Evolutionary conservation across 1,284 basidiomycete species (phyloP), one percentile per base, ranked within the genome.

Genomic region (Malassezia cuniculi): DNA sequence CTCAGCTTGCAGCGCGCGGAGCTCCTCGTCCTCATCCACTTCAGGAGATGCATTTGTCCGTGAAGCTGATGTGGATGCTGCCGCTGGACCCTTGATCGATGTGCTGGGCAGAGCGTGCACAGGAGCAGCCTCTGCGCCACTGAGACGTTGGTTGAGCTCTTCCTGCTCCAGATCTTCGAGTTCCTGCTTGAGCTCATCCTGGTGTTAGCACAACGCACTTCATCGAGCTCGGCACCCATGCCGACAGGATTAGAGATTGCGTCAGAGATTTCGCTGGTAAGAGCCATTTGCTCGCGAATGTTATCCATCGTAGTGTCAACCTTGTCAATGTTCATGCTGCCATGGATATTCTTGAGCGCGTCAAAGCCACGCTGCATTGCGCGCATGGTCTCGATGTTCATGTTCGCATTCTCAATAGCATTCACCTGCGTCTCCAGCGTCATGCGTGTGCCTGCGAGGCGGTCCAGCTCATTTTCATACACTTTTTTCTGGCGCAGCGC

Each of bases 281-380:
- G 74, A 42, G 89, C 85, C 70, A 86, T 82, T 71, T 95, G 87
- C 60, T 93, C 89, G 41, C 81, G 76, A 56, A 97, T 85, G 42
- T 76, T 74, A 52, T 81, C 75, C 85, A 99, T 95, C 14, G 82
- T 85, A 24, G 77, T 72, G 65, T 95, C 93, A 44, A 97, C 90
- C 69, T 83, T 85, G 60, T 84, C 81, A 55, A 93, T 79, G 52
- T 80, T 80, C 43, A 95, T 75, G 60, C 79, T 81, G 39, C 81
- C 80, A 63, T 99, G 93, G 44, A 99, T 95, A 32, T 77, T 76
- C 71, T 83, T 83, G 68, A 99, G 76, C 12, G 84, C 93, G 50
- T 82, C 80, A 0, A 87, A 78, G 28, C 85, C 93, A 70, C 85
- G 83, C 79, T 87, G 89, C 86, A 99, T 95, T 19, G 85, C 89